Base-by-base conservation (phyloP, 2,329 filamentous ascomycete genomes). In the Mycosphaerella arachidis region DNA sequence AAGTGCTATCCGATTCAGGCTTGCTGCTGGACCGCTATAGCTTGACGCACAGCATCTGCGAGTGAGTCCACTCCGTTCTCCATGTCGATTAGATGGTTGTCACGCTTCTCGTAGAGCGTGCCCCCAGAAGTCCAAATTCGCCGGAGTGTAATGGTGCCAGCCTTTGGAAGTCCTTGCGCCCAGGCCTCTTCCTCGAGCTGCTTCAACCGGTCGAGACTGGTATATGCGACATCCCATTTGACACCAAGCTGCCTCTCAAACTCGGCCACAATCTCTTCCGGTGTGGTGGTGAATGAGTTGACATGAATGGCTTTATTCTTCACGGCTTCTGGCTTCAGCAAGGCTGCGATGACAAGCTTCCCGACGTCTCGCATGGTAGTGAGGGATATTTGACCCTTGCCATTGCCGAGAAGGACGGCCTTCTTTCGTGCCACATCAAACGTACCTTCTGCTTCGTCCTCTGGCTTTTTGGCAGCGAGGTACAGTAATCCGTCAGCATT, bases 61-160 rank as follows among this genome's bases (percentile, higher is more conserved):
- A 90, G 69, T 0, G 78, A 80, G 59, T 87, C 83, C 55, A 82
- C 71, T 13, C 57, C 48, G 29, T 82, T 75, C 8, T 78, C 79
- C 4, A 78, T 78, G 6, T 69, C 73, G 54, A 91, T 79, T 1
- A 79, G 66, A 30, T 78, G 80, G 67, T 91, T 91, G 69, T 90
- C 87, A 57, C 85, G 82, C 73, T 83, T 82, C 1, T 84, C 81
- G 69, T 91, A 91, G 50, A 91, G 71, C 0, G 88, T 91, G 1
- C 86, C 86, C 0, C 89, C 89, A 67, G 89, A 84, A 0, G 83
- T 82, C 89, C 88, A 91, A 54, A 91, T 91, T 18, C 89, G 77
- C 50, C 85, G 77, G 64, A 91, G 74, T 0, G 88, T 90, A 53
- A 81, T 78, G 1, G 76, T 64, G 0, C 84, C 84, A 0, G 85